A percentile compares a stretch with the other conserved stretches of the same genome.
Conservation (phyloP, 1,284 basidiomycete species). For the Sutorius eximius region DNA sequence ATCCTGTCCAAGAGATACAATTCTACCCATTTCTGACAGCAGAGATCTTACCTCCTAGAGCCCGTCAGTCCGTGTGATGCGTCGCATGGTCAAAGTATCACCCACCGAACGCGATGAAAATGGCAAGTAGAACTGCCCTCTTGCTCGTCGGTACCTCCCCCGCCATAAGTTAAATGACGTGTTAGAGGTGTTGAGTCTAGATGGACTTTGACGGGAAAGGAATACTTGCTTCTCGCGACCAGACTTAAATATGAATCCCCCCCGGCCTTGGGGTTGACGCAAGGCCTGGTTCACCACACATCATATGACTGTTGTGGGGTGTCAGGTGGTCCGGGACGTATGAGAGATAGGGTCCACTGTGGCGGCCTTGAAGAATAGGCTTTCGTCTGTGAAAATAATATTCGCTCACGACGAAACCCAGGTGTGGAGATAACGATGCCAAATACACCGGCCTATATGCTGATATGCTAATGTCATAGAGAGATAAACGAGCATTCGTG, state of each 20-base stretch:
- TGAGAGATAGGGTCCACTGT: neutral
- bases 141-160: slow-evolving; percentile 52
- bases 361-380: slow-evolving; percentile 1
- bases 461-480: neutral
- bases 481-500: neutral
- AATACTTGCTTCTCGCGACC: neutral
- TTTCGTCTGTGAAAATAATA: neutral
- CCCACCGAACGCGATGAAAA: slow-evolving; percentile 57
- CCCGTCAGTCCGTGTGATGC: slow-evolving; percentile 12
- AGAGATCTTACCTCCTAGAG: slow-evolving; percentile 14
- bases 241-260: slow-evolving; percentile 15
- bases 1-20: slow-evolving; percentile 38
- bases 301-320: slow-evolving; percentile 21
- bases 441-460: neutral
- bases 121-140: slow-evolving; percentile 55
- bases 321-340: slow-evolving; percentile 6
- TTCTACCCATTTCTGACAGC: neutral
- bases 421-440: neutral
- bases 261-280: neutral
- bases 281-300: neutral
- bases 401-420: neutral
- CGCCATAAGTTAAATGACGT: slow-evolving; percentile 25
- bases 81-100: slow-evolving; percentile 5
- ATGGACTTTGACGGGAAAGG: neutral
- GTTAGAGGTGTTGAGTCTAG: neutral